Evolutionary conservation across 306 rosid genomes (phyloP), one percentile per base, ranked within the genome.

Genomic region (Gleditsia sinensis): DNA sequence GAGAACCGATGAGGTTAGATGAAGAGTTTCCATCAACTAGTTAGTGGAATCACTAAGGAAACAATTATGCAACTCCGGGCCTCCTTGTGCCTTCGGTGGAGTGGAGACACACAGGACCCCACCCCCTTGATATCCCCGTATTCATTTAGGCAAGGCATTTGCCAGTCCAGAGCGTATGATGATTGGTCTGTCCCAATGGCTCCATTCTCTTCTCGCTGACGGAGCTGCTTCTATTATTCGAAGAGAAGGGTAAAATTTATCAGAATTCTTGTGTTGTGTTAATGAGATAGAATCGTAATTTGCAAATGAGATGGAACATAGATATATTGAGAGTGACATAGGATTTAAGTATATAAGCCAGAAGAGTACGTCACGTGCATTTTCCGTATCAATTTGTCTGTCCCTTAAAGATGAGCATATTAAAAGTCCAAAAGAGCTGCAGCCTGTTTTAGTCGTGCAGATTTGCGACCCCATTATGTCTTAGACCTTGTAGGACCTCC

Each of bases 71-170:
- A 50, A 59, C 39, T 21, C 48, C 42, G 67, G 43, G 53, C 61
- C 55, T 46, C 25, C 51, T 40, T 2, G 3, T 49, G 4, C 32
- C 4, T 28, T 28, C 32, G 4, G 32, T 2, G 4, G 11, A 42
- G n/a, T 23, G 36, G 64, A 46, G 78, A 42, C 75, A 81, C 27
- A 30, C 57, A 75, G 71, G 81, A 76, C 71, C 71, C 81, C 65
- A 28, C 55, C 0, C 8, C 65, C 40, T n/a, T 73, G 75, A 79
- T 57, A 74, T n/a, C 67, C 65, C 45, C 25, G 69, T 75, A 61
- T 75, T 56, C 77, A 61, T 33, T 68, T 80, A 55, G 65, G 54
- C 49, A 62, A 19, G 45, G 56, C 43, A 49, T 37, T 79, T 74
- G 49, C 53, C 55, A 60, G 51, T 12, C 69, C 16, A 36, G 75